A percentile compares a stretch with the other conserved stretches of the same genome.
Conservation (phyloP, 352 stramenopile species). For the Aphanomyces stellatus region DNA sequence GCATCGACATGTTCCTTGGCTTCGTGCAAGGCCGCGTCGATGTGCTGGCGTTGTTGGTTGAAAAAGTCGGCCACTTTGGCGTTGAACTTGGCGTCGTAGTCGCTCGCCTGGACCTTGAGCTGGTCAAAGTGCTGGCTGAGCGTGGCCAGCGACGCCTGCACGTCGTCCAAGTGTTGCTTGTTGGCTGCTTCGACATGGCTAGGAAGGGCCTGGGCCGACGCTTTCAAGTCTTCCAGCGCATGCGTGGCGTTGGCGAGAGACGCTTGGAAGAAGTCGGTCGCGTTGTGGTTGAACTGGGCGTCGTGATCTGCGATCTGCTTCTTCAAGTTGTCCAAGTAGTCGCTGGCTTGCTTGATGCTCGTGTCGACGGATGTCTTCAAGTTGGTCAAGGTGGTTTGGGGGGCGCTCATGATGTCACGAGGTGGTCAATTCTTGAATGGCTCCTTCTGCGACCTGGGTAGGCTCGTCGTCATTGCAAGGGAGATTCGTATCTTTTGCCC, state of each 20-base stretch:
- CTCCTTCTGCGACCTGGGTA: too few relatives aligned
- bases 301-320: background rate
- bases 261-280: background rate
- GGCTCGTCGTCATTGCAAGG: background rate
- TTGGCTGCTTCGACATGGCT: background rate
- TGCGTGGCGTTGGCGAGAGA: background rate
- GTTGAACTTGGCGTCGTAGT: background rate
- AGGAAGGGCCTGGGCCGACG: background rate
- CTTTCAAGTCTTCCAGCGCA: background rate
- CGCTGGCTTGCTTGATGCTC: background rate
- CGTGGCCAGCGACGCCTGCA: background rate
- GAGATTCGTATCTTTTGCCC: background rate
- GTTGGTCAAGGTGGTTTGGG: background rate
- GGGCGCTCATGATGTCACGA: background rate
- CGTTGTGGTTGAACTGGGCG: background rate
- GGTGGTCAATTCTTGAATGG: too few relatives aligned
- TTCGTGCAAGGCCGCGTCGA: background rate
- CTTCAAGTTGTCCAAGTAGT: background rate
- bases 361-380: background rate
- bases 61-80: background rate
- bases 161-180: background rate
- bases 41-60: background rate
- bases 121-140: background rate
- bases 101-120: background rate
- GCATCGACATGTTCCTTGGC: background rate